Evolutionary conservation across 192 early-diverging fungal genomes (phyloP), one percentile per base, ranked within the genome.

Genomic region (Dimargaris verticillata): DNA sequence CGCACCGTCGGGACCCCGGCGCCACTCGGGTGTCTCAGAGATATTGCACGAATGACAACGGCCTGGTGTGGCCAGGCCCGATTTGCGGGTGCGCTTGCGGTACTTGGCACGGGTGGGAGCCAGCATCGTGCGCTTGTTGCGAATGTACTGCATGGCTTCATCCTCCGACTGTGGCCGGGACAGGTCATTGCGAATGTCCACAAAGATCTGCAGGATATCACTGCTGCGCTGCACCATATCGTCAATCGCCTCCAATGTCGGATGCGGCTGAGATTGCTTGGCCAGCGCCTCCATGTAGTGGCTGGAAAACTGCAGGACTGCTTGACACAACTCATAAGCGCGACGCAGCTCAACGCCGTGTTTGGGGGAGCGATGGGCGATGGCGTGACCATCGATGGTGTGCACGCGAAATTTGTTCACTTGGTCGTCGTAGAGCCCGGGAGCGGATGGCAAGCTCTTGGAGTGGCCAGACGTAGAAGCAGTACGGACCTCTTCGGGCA

Each of bases 11-110:
- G 92, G 92, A 11, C 93, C 92, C 17, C 93, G 84, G 33, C 93
- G 76, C 93, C 93, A 96, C 68, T 94, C 90, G 33, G 92, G 92
- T 0, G 92, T 94, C 65, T 89, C 88, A 4, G 83, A 87, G 52
- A 83, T 86, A 59, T 86, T 80, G 63, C 93, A 96, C 12, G 82
- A 83, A 28, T 81, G 80, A 61, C 85, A 86, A 9, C 53, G 29
- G 26, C 53, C 53, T 3, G 53, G 53, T 26, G 53, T 55, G 53
- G 28, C 33, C 13, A 28, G 26, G 26, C 25, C 53, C 26, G 53
- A 55, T 26, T 55, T 38, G 26, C 53, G 53, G 33, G 53, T 29
- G 18, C 29, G 53, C 26, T 55, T 26, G 33, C 53, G 53, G 20
- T 69, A 60, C 54, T 72, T 72, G 57, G 62, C 50, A 2, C 66